Base-by-base conservation (phyloP, 176 grass and related monocot genomes). In the Urochloa ruziziensis region DNA sequence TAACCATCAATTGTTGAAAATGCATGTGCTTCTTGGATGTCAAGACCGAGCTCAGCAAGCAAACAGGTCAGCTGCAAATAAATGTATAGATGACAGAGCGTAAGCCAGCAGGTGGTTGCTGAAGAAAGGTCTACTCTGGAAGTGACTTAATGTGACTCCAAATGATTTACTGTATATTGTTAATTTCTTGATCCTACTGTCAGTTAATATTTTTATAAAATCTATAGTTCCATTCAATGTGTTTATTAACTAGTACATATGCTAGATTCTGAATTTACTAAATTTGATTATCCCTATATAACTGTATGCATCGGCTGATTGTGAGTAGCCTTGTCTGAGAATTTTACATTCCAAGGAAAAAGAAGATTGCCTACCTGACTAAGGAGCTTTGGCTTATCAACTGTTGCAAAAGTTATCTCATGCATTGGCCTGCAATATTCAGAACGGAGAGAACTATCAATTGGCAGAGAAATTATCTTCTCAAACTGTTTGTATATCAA, bases 21-120 rank as follows among this genome's bases (percentile, higher is more conserved):
- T 74, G 88, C 94, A 77, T 97, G 94, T 34, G 90, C 94, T 94
- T 97, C 94, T 89, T 90, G 88, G 78, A 97, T 97, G 62, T 94
- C 91, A 85, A 97, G 94, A 69, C 94, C 85, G 21, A 97, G 75
- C 62, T 92, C 92, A 91, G 74, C 88, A 89, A 97, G 90, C 52
- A 97, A 79, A 75, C 83, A 77, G 16, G 94, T 91, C 74, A 97
- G 88, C 94, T 97, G 91, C 52, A 87, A 74, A 83, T 24, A 48
- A 74, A 80, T 34, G 47, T 1, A 70, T 13, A 80, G 62, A 66
- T 30, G 59, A 30, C 15, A 66, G n/a, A 42, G 37, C 23, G 6
- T 82, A 15, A 83, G 34, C 25, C 68, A 51, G 17, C 21, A 79
- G 71, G 36, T 14, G 65, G 4, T 24, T 49, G 35, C 6, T 43